Base-by-base conservation (phyloP, 1,284 basidiomycete species). In the Fomes fomentarius region DNA sequence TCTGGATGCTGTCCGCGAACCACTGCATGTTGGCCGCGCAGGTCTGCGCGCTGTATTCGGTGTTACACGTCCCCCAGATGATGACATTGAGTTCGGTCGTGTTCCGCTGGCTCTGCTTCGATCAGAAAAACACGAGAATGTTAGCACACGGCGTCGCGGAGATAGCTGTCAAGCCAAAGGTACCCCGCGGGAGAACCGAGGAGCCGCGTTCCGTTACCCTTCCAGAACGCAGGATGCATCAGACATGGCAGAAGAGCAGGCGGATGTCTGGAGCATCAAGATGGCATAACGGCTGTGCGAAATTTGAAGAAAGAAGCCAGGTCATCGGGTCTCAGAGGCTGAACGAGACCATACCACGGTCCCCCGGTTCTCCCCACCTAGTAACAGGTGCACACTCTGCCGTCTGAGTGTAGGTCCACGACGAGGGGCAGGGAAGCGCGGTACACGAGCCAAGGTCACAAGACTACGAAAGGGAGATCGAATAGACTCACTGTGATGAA, bases 21-120 rank as follows among this genome's bases (percentile, higher is more conserved):
- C 79, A 83, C 4, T 60, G 75, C 81, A 91, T 88, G 62, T 84
- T 89, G 21, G 70, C 54, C 14, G 70, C 64, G 63, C 90, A 91
- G 57, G 83, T 76, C 26, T 71, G 73, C 25, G 70, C 65, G 4
- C 69, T 67, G 1, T 71, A 65, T n/a, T 65, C 71, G 8, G 87
- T 88, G 64, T 89, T 89, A 68, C 89, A 91, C 0, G 86, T 91
- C 4, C 87, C 89, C 84, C 85, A 91, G 8, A 94, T 63, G 31
- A 93, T 74, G 3, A 75, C 67, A 65, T 92, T 93, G 60, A 92
- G 74, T 33, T 76, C 68, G 1, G 83, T 80, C 43, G 85, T 70
- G 69, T 93, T 85, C 1, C 69, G 67, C 63, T 91, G 83, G 15
- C 82, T 79, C 87, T 91, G 70, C 66, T 70, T 63, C 37, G 43